Evolutionary conservation across 2,329 filamentous ascomycete species (phyloP).

Genomic region (Ceratocystiopsis minuta): DNA sequence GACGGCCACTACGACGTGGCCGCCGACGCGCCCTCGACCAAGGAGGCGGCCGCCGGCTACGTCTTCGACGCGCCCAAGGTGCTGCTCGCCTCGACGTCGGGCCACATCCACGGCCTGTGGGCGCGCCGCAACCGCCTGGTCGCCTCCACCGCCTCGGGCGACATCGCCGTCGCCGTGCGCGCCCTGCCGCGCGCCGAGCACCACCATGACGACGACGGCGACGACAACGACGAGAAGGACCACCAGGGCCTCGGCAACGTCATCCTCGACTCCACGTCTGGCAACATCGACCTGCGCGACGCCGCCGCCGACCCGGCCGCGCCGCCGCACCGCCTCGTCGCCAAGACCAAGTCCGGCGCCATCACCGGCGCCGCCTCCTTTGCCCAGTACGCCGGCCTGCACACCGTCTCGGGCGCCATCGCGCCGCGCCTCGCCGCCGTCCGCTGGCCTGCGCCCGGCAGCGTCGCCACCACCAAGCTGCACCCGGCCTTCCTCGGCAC

Average conservation of each 20-base stretch:
- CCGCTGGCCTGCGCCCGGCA: conserved; percentile 15
- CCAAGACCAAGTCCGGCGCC: conserved; percentile 26
- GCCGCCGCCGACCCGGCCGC: background rate
- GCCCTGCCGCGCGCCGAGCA: conserved; percentile 16
- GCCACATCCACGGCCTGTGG: conserved; percentile 28
- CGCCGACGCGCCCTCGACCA: conserved; percentile 7
- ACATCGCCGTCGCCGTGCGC: conserved; percentile 20
- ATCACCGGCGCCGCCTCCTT: conserved; percentile 24
- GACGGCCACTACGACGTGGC: conserved; percentile 16
- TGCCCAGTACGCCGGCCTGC: conserved; percentile 17
- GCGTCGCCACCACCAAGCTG: conserved; percentile 8
- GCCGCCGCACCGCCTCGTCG: conserved; percentile 27
- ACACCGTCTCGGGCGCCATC: conserved; percentile 23
- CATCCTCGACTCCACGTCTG: conserved; percentile 24
- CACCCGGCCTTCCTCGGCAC: conserved; percentile 18
- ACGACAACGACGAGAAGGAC: background rate
- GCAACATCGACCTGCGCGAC: conserved; percentile 19
- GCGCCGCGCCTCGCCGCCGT: conserved; percentile 16
- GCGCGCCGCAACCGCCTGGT: conserved; percentile 30
- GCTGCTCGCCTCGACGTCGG: conserved; percentile 23
- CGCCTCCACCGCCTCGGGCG: conserved; percentile 26
- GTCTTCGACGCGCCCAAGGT: conserved; percentile 24
- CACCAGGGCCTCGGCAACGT: conserved; percentile 19
- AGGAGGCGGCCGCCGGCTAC: conserved; percentile 16
- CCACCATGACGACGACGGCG: conserved; percentile 14